A percentile compares a stretch with the other conserved stretches of the same genome.
These are phyloP conservation scores for Yamadazyma endophytica DNA, from an alignment of 805 yeast genomes.

Conservation along the genomic window DNA sequence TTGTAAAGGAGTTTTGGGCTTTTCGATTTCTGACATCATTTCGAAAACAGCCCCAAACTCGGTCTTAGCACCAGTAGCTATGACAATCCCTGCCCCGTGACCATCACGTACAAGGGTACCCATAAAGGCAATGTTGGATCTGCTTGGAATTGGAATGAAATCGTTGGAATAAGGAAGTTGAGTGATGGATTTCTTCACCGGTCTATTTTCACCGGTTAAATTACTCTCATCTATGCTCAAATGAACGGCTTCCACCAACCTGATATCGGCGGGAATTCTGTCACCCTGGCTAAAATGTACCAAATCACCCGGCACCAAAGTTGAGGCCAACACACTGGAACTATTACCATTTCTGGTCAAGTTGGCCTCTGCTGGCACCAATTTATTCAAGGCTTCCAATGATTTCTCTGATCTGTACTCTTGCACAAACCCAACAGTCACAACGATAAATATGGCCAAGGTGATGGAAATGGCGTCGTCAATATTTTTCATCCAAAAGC, in stretches of 20 bases:
- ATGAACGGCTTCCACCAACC: constrained; percentile 75
- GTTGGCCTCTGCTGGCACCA: constrained; percentile 97
- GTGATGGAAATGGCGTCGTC: constrained; percentile 96
- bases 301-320: constrained; percentile 93
- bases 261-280: constrained; percentile 91
- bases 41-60: constrained; percentile 94
- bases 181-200: constrained; percentile 64
- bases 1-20: constrained; percentile 97
- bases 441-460: constrained; percentile 87
- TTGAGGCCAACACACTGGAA: constrained; percentile 78
- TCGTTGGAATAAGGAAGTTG: constrained; percentile 12
- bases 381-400: constrained; percentile 82
- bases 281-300: constrained; percentile 91
- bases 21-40: constrained; percentile 92
- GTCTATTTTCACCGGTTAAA: constrained; percentile 91
- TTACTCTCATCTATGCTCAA: constrained; percentile 88
- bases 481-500: constrained; percentile 90
- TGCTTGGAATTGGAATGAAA: constrained; percentile 57
- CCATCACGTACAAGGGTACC: constrained; percentile 97
- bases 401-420: constrained; percentile 95
- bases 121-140: constrained; percentile 86
- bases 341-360: constrained; percentile 77
- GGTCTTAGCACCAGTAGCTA: constrained; percentile 84
- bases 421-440: constrained; percentile 95
- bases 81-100: constrained; percentile 87